phyloP scores from a whole-genome alignment of 306 rosid species.

The Cucurbita moschata region DNA sequence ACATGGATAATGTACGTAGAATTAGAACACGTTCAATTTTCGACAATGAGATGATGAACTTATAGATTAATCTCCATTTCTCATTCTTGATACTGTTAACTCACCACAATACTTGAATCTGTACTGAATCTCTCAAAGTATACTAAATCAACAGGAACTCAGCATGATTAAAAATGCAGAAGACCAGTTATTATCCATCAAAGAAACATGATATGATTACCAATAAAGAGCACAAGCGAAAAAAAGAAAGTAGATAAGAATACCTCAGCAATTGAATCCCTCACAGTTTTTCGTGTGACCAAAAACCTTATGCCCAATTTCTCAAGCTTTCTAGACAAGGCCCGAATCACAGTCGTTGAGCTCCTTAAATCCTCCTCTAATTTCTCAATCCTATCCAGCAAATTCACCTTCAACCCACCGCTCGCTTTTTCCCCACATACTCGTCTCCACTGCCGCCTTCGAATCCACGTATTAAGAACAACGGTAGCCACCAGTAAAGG shows the following conservation, averaged over 20 bases:
- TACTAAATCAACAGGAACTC: not conserved
- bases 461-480: slow-evolving; percentile 46
- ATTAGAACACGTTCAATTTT: not conserved
- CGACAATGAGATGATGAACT: not conserved
- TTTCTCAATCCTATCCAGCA: slow-evolving; percentile 60
- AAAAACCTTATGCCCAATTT: slow-evolving; percentile 73
- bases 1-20: not conserved
- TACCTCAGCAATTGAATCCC: slow-evolving; percentile 78
- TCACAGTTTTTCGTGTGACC: slow-evolving; percentile 49
- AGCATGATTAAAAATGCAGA: not conserved
- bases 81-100: not conserved
- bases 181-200: not conserved
- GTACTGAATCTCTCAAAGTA: not conserved
- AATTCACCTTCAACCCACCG: slow-evolving; percentile 46
- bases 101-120: not conserved
- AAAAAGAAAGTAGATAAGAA: not conserved
- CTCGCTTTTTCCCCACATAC: slow-evolving; percentile 20
- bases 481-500: slow-evolving; percentile 35
- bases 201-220: not conserved
- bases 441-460: slow-evolving; percentile 55
- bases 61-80: not conserved
- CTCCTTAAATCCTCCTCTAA: slow-evolving; percentile 69
- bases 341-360: slow-evolving; percentile 35
- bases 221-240: not conserved
- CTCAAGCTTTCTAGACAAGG: slow-evolving; percentile 76